Evolutionary conservation across 2,329 filamentous ascomycete species (phyloP), one percentile per base, ranked within the genome.

Genomic region (Colletotrichum karsti): DNA sequence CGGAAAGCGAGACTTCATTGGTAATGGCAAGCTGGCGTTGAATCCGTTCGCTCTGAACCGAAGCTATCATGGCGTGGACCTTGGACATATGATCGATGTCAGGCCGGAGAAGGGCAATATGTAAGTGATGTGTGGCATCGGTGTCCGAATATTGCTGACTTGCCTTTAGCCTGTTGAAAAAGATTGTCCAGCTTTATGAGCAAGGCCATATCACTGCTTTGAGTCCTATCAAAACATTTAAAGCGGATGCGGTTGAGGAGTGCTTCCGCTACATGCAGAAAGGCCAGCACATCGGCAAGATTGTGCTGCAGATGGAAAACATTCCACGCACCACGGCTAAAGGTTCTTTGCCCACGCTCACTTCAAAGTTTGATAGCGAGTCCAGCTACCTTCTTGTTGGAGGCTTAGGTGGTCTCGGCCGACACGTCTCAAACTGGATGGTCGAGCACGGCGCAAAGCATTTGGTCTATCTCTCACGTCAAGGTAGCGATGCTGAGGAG

Each of bases 1-100:
- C 22, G 81, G 81, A 4, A 79, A 80, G 64, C 73, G 76, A 3
- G 81, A 84, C 48, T 72, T 82, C 6, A 70, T 77, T 8, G 77
- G 77, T 1, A 78, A 79, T n/a, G 79, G 76, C 3, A 73, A 75
- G 4, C 75, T 87, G 1, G 78, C 80, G 2, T 82, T 86, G 80
- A 63, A 69, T n/a, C 46, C 50, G 8, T 70, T 70, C 10, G 56
- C 41, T 61, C 75, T 54, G 0, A 78, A 76, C 2, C 74, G 77
- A 0, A 73, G 72, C 1, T 80, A 77, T 33, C 46, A 58, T 4
- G 68, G 70, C 13, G 48, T 71, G 4, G 68, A 71, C 28, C 59
- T 67, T 6, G 59, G 63, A 6, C 63, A 67, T 33, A 41, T 67
- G 20, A 67, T 67, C 7, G 63, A 67, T 28, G 10, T 42, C 5